A percentile compares a stretch with the other conserved stretches of the same genome.
These are phyloP conservation scores for Amesomyces nigricolor DNA, from an alignment of 2,329 filamentous ascomycete species.

Conservation along the genomic window DNA sequence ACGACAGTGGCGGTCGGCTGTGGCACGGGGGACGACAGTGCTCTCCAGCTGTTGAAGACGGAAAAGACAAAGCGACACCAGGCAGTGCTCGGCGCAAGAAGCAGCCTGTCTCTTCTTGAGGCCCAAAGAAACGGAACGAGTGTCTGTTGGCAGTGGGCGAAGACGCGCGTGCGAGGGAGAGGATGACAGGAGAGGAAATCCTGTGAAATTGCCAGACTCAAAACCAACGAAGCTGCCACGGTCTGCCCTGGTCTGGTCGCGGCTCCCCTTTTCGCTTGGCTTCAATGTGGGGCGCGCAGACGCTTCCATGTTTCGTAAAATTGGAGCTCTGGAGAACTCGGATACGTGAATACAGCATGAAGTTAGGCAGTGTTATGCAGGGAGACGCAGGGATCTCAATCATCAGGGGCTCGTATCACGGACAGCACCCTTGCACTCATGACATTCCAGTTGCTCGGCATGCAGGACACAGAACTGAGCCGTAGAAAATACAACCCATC, in stretches of 20 bases:
- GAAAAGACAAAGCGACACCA: slow-evolving; percentile 8
- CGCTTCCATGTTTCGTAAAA: not conserved
- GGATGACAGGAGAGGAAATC: slow-evolving; percentile 18
- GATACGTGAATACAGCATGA: not conserved
- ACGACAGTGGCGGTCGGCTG: too few relatives aligned
- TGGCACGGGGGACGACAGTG: not conserved
- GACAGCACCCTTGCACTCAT: too few relatives aligned
- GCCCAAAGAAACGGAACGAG: slow-evolving; percentile 7
- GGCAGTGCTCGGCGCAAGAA: slow-evolving; percentile 9
- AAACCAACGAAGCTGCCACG: slow-evolving; percentile 13
- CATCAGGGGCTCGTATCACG: too few relatives aligned
- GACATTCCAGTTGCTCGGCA: too few relatives aligned
- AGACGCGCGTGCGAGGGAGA: slow-evolving; percentile 25
- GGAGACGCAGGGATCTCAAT: too few relatives aligned
- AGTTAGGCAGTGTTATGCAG: not conserved
- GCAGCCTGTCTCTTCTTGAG: slow-evolving; percentile 3
- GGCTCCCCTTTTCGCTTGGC: slow-evolving; percentile 19
- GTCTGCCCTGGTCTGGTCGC: slow-evolving; percentile 6
- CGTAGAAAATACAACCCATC: too few relatives aligned
- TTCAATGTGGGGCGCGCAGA: not conserved
- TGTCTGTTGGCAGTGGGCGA: slow-evolving; percentile 10
- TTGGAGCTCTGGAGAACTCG: too few relatives aligned
- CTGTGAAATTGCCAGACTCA: slow-evolving; percentile 27
- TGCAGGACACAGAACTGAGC: too few relatives aligned
- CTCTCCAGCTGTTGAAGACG: slow-evolving; percentile 2